Conservation (phyloP, 441 rosid species). For the Erodium texanum region DNA sequence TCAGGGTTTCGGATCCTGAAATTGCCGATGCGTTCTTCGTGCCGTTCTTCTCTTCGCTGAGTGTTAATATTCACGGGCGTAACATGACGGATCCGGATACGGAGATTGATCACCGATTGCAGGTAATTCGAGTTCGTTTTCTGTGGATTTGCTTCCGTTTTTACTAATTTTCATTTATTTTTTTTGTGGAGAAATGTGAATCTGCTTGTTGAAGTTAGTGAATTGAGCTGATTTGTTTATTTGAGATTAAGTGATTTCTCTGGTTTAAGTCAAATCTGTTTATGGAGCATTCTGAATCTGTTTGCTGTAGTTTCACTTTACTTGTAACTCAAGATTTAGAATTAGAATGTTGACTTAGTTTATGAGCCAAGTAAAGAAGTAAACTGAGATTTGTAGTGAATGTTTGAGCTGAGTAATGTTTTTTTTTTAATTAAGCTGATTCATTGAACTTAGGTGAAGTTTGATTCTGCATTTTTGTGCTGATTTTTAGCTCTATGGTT, state of each 20-base stretch:
- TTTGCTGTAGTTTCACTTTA: not conserved
- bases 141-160: not conserved
- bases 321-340: not conserved
- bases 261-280: not conserved
- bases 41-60: conserved; percentile 85
- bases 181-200: conserved; percentile 38
- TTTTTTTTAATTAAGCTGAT: not conserved
- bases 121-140: conserved; percentile 34
- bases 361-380: not conserved
- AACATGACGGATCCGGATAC: conserved; percentile 87
- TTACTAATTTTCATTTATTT: too few species aligned
- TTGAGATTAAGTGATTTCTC: not conserved
- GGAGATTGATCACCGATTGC: conserved; percentile 65
- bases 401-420: not conserved
- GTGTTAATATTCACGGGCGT: conserved; percentile 78
- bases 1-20: conserved; percentile 89
- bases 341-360: not conserved
- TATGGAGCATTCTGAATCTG: not conserved
- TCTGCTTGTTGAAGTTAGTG: conserved; percentile 25
- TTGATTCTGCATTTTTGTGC: not conserved
- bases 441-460: not conserved
- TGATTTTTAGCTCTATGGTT: not conserved
- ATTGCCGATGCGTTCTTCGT: conserved; percentile 71
- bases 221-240: not conserved
- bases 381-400: not conserved